Evolutionary conservation across 1,284 basidiomycete species (phyloP).

Genomic region (Leccinum pachyderme): DNA sequence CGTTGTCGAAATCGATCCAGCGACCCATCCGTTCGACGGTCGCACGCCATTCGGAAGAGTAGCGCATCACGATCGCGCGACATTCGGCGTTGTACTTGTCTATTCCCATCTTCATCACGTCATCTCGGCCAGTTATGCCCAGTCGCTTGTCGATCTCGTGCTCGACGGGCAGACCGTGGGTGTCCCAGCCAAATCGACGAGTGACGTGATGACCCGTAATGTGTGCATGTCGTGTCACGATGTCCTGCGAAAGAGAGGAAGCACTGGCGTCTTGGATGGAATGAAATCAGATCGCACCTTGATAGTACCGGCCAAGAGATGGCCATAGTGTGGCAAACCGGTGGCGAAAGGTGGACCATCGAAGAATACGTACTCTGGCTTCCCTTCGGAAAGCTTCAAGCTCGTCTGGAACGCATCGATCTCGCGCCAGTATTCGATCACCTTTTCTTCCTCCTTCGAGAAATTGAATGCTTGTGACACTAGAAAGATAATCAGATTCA

Average conservation of each 20-base stretch:
- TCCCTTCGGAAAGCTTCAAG: conserved; percentile 87
- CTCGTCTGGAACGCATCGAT: conserved; percentile 98
- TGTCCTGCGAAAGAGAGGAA: conserved; percentile 59
- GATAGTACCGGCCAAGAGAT: conserved; percentile 90
- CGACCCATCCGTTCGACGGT: conserved; percentile 98
- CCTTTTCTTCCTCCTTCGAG: conserved; percentile 90
- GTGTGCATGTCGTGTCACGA: conserved; percentile 94
- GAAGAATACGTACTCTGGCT: conserved; percentile 92
- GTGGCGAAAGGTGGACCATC: conserved; percentile 99
- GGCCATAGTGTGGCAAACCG: conserved; percentile 95
- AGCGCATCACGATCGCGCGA: conserved; percentile 96
- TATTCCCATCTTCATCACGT: conserved; percentile 96
- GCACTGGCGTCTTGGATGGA: not conserved
- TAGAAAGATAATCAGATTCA: conserved; percentile 32
- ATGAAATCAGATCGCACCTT: conserved; percentile 59
- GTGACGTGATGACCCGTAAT: conserved; percentile 93
- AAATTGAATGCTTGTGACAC: conserved; percentile 83
- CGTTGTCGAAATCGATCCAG: conserved; percentile 99
- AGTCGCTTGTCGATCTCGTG: conserved; percentile 99
- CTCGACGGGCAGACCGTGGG: conserved; percentile 97
- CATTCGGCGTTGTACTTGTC: conserved; percentile 98
- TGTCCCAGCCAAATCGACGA: conserved; percentile 99
- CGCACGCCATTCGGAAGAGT: conserved; percentile 88
- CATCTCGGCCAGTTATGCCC: conserved; percentile 88
- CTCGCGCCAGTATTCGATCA: conserved; percentile 90